These are phyloP conservation scores for Penicillium waksmanii DNA, from an alignment of 495 filamentous ascomycete species.

Conservation along the genomic window DNA sequence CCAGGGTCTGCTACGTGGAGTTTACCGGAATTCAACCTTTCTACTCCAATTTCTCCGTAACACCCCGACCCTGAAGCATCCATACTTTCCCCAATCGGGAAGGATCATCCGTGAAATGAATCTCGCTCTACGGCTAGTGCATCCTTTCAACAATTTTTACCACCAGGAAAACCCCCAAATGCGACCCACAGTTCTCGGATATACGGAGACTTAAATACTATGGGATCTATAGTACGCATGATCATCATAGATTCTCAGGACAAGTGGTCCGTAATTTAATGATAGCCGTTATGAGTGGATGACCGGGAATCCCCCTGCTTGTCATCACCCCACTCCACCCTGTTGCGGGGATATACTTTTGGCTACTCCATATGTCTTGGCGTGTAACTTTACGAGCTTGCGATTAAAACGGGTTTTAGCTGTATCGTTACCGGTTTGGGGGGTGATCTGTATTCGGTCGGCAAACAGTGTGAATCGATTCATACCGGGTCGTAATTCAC, in stretches of 20 bases:
- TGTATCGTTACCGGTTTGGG: too few species aligned
- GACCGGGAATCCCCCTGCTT: conserved; percentile 14
- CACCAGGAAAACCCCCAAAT: conserved; percentile 10
- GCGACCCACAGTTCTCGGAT: conserved; percentile 11
- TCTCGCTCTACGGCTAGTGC: neutral
- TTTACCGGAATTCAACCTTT: neutral
- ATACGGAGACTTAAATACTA: neutral
- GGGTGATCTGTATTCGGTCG: too few species aligned
- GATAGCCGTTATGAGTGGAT: conserved; percentile 5
- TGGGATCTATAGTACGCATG: neutral
- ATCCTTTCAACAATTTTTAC: neutral
- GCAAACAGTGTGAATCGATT: too few species aligned
- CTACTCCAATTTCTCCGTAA: neutral
- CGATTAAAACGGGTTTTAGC: too few species aligned
- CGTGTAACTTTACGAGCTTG: too few species aligned
- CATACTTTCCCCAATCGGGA: neutral
- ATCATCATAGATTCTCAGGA: neutral
- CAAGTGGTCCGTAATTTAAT: neutral
- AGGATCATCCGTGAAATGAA: neutral
- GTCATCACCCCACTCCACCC: conserved; percentile 7
- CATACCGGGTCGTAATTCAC: too few species aligned
- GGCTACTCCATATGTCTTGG: neutral
- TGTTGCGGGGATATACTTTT: conserved; percentile 9
- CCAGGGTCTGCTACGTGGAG: neutral
- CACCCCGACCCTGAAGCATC: neutral